A percentile compares a stretch with the other conserved stretches of the same genome.
Conservation (phyloP, 2,329 filamentous ascomycete genomes). For the Aureobasidium sp. region DNA sequence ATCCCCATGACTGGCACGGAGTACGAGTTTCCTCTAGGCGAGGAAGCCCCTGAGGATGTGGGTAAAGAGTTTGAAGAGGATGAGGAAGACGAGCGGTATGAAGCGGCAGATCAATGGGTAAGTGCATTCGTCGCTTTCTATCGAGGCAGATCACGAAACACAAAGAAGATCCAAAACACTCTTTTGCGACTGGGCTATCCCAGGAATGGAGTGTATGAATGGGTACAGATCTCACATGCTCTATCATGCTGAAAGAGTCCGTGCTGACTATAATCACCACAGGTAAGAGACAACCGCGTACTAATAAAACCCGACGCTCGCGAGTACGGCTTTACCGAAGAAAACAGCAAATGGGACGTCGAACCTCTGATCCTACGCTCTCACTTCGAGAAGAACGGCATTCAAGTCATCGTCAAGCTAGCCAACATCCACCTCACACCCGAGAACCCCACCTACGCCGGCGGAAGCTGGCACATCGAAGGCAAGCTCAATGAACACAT, state of each 20-base stretch:
- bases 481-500: conserved; percentile 52
- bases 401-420: conserved; percentile 58
- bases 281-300: not conserved
- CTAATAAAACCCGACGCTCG: not conserved
- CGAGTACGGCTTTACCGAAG: not conserved
- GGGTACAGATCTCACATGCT: not conserved
- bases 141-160: not conserved
- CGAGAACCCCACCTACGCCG: conserved; percentile 44
- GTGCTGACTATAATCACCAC: too few species aligned
- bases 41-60: not conserved
- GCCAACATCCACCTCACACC: conserved; percentile 51
- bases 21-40: conserved; percentile 5
- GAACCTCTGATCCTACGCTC: conserved; percentile 15
- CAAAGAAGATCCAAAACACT: not conserved
- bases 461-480: conserved; percentile 47
- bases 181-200: not conserved
- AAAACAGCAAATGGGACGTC: not conserved
- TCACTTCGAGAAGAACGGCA: conserved; percentile 32
- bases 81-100: not conserved
- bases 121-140: not conserved
- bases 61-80: conserved; percentile 5
- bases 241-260: too few species aligned
- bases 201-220: not conserved
- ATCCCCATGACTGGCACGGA: not conserved
- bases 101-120: not conserved